Evolutionary conservation across 2,329 filamentous ascomycete genomes (phyloP), one percentile per base, ranked within the genome.

Genomic region (Nigrograna mackinnonii): DNA sequence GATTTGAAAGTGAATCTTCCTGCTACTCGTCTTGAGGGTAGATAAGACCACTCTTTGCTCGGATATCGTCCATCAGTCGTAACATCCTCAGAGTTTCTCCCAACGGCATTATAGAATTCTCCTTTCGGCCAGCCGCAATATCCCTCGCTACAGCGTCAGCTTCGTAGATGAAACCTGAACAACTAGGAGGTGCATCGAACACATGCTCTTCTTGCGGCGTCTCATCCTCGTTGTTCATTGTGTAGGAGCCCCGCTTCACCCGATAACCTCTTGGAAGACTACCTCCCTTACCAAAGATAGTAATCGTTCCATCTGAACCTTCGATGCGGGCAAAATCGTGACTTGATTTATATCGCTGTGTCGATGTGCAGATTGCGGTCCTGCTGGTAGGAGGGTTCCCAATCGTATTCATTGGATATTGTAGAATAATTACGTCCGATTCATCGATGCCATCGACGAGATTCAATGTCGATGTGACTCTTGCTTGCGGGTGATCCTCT

Each of bases 1-100:
- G n/a, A n/a, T n/a, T n/a, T n/a, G n/a, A n/a, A n/a, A n/a, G n/a
- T n/a, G n/a, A n/a, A n/a, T n/a, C n/a, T n/a, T n/a, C n/a, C n/a
- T n/a, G n/a, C 24, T 34, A 34, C 16, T 3, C 20, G 22, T 54
- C 50, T 26, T 41, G 21, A 12, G 82, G 80, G 68, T 83, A 85
- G 39, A 58, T 72, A 65, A 86, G 65, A 3, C 74, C 78, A 36
- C 76, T 75, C 67, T 84, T 79, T 59, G 66, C 74, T 50, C 82
- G 71, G n/a, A 82, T 79, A 67, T 83, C 77, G 71, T 86, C 83
- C 82, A 85, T 85, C 2, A 78, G 73, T 60, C 89, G 83, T 88
- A 94, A 92, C 47, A 94, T 87, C 33, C 82, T 79, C 41, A 91
- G 73, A 60, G 85, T 90, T 76, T 95, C 89, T 34, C 81, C 78